Conservation (phyloP, 352 stramenopile genomes). For the Phytophthora citrophthora region DNA sequence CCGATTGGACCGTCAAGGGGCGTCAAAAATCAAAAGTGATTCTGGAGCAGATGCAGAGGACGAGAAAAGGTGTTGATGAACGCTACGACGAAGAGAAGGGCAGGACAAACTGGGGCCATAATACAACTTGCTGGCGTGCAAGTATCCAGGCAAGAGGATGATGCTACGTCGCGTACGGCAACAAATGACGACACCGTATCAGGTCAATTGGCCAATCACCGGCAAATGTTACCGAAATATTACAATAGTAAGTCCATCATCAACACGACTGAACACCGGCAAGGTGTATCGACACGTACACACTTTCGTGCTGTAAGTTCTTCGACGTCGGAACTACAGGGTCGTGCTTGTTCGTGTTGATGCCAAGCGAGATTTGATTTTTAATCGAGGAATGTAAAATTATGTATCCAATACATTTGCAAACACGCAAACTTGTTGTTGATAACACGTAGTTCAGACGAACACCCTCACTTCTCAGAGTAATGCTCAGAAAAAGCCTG, state of each 20-base stretch:
- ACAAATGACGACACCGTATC: constrained; percentile 28
- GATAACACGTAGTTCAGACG: constrained; percentile 11
- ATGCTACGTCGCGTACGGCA: constrained; percentile 4
- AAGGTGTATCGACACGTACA: not conserved
- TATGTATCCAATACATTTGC: too few relatives aligned
- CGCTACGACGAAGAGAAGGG: too few relatives aligned
- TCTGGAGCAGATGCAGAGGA: not conserved
- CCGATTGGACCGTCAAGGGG: constrained; percentile 20
- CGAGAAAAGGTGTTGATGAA: too few relatives aligned
- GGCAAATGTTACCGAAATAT: not conserved
- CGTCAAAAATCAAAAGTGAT: constrained; percentile 29
- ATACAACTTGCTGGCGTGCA: not conserved
- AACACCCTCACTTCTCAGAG: not conserved
- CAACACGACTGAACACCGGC: constrained; percentile 11
- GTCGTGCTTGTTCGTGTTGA: too few relatives aligned
- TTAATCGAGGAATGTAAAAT: not conserved
- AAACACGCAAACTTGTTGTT: not conserved
- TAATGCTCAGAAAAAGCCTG: constrained; percentile 16
- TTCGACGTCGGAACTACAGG: too few relatives aligned
- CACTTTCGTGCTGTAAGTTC: too few relatives aligned
- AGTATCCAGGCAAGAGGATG: constrained; percentile 20
- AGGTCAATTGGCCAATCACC: constrained; percentile 13
- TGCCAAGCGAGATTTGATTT: not conserved
- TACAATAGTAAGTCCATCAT: constrained; percentile 1
- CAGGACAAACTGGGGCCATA: not conserved